Conservation (phyloP, 441 rosid genomes). For the Gossypium schwendimanii region DNA sequence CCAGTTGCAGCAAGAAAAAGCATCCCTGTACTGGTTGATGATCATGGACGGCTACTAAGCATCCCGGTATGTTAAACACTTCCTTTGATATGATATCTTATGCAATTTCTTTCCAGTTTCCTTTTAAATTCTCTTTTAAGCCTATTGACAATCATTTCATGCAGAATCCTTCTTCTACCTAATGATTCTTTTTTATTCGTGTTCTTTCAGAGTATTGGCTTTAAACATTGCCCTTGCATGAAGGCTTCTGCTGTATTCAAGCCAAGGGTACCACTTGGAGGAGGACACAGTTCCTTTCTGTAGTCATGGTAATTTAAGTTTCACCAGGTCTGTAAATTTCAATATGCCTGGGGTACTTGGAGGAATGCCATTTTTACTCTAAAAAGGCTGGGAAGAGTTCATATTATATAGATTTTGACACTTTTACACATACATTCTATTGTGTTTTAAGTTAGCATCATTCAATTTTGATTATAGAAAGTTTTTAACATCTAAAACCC, state of each 20-base stretch:
- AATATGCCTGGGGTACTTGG: not conserved
- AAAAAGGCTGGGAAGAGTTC: not conserved
- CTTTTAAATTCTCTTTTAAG: not conserved
- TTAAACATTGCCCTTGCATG: slow-evolving; percentile 57
- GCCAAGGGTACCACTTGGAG: slow-evolving; percentile 86
- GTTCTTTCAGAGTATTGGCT: slow-evolving; percentile 58
- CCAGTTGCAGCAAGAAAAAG: slow-evolving; percentile 76
- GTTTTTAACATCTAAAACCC: not conserved
- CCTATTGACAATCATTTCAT: not conserved
- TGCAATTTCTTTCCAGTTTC: not conserved
- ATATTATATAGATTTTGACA: not conserved
- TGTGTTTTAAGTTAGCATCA: not conserved
- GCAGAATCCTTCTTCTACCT: not conserved
- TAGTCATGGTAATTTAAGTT: slow-evolving; percentile 15
- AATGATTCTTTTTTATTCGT: not conserved
- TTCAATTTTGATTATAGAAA: not conserved
- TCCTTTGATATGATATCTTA: not conserved
- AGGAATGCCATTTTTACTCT: not conserved
- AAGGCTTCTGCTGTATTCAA: slow-evolving; percentile 47
- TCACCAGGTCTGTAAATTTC: not conserved
- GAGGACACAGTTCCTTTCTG: slow-evolving; percentile 65
- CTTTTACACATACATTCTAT: not conserved
- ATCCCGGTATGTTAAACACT: slow-evolving; percentile 53
- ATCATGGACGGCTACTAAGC: slow-evolving; percentile 49
- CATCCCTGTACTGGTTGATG: slow-evolving; percentile 62